phyloP scores from a whole-genome alignment of 495 filamentous ascomycete species.

The Oleoguttula mirabilis region DNA sequence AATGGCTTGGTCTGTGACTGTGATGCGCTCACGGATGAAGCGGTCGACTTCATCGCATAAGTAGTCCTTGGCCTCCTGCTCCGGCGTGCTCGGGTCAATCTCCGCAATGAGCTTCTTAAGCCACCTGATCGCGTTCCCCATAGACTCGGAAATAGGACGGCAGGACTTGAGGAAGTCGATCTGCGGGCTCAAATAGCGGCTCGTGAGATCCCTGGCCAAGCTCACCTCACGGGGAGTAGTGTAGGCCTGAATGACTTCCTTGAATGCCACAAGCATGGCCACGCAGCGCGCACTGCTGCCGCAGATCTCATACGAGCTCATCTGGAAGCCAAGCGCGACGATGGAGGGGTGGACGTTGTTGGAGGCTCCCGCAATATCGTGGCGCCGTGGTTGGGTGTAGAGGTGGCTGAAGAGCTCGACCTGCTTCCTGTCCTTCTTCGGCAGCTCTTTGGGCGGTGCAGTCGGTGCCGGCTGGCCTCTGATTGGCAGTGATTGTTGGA shows the following conservation, averaged over 20 bases:
- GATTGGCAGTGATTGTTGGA: constrained; percentile 10
- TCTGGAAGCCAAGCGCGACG: constrained; percentile 73
- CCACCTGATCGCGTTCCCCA: constrained; percentile 92
- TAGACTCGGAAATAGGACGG: constrained; percentile 80
- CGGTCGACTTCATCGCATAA: constrained; percentile 72
- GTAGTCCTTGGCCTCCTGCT: constrained; percentile 61
- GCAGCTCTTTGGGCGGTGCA: constrained; percentile 27
- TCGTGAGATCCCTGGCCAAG: constrained; percentile 77
- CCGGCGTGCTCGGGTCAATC: constrained; percentile 69
- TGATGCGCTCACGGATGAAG: constrained; percentile 84
- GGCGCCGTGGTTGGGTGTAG: constrained; percentile 59
- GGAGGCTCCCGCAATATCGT: constrained; percentile 58
- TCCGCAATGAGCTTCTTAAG: constrained; percentile 79
- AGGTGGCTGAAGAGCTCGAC: constrained; percentile 76
- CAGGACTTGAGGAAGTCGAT: constrained; percentile 89
- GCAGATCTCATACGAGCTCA: constrained; percentile 77
- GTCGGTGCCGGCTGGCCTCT: constrained; percentile 12
- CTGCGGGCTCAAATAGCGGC: constrained; percentile 83
- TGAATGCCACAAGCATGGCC: constrained; percentile 78
- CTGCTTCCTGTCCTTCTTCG: constrained; percentile 52
- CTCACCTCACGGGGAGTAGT: constrained; percentile 73
- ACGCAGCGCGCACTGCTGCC: constrained; percentile 84
- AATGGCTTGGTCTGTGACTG: constrained; percentile 73
- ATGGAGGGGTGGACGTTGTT: constrained; percentile 89
- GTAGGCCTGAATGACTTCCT: constrained; percentile 85